Percentiles rank a stretch among this genome's conserved stretches.
Evolutionary conservation across 192 early-diverging fungal genomes (phyloP).

Genomic region (Martensiomyces pterosporus): DNA sequence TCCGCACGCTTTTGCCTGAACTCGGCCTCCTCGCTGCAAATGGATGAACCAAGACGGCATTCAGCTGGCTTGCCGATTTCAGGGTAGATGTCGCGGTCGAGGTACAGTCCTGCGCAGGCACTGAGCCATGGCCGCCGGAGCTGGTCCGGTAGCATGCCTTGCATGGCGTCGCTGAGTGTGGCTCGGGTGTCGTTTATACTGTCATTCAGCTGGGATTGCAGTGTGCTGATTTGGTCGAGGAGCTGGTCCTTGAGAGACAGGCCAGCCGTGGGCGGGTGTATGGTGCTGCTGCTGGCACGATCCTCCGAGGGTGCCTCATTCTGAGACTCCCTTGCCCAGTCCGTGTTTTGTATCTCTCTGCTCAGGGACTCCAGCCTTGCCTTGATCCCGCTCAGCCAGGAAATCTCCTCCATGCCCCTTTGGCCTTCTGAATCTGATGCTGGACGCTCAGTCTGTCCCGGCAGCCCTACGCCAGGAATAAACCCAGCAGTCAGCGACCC

Average conservation of each 20-base stretch:
- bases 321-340: too few relatives aligned
- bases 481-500: too few relatives aligned
- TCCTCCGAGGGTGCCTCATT: too few relatives aligned
- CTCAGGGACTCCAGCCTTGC: too few relatives aligned
- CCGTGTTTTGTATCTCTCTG: slow-evolving; percentile 1
- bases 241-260: slow-evolving; percentile 22
- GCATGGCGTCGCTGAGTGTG: slow-evolving; percentile 1
- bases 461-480: too few relatives aligned
- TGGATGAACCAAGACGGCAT: slow-evolving; percentile 22
- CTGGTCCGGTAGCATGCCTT: slow-evolving; percentile 35
- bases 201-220: slow-evolving; percentile 15
- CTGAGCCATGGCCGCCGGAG: slow-evolving; percentile 35
- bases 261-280: too few relatives aligned
- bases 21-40: slow-evolving; percentile 29
- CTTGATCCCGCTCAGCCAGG: too few relatives aligned
- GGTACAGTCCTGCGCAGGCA: slow-evolving; percentile 25
- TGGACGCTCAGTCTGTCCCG: too few relatives aligned
- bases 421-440: too few relatives aligned
- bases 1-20: slow-evolving; percentile 26
- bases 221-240: slow-evolving; percentile 16
- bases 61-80: slow-evolving; percentile 25
- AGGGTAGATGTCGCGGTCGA: slow-evolving; percentile 29
- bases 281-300: too few relatives aligned
- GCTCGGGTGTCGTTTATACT: slow-evolving; percentile 21
- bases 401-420: too few relatives aligned